phyloP scores from a whole-genome alignment of 2,329 filamentous ascomycete species.

The Parastagonospora avenae region DNA sequence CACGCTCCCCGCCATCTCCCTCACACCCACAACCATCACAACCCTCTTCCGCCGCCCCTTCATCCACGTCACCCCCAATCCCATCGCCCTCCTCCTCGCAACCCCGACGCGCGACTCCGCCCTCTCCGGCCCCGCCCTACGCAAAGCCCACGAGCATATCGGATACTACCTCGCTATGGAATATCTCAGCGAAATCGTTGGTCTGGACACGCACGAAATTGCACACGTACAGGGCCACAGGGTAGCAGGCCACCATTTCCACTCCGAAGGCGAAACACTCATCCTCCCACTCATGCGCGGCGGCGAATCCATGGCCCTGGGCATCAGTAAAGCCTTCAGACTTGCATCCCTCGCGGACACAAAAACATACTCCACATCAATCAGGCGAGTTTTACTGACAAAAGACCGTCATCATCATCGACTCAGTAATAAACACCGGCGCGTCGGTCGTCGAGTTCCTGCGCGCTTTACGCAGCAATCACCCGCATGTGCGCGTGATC shows the following conservation, averaged over 20 bases:
- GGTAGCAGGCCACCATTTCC: constrained; percentile 55
- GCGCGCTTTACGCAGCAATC: constrained; percentile 50
- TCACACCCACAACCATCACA: constrained; percentile 30
- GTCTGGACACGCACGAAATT: constrained; percentile 57
- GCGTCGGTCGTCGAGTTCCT: constrained; percentile 57
- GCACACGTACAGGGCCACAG: constrained; percentile 57
- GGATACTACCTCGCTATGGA: constrained; percentile 62
- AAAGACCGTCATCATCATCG: constrained; percentile 65
- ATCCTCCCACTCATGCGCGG: constrained; percentile 68
- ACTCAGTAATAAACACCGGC: constrained; percentile 66
- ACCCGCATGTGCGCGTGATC: constrained; percentile 54
- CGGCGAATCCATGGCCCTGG: constrained; percentile 66
- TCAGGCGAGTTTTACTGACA: constrained; percentile 40
- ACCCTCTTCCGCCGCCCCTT: constrained; percentile 22
- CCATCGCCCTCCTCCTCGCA: constrained; percentile 57
- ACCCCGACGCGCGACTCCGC: constrained; percentile 59
- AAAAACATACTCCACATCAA: constrained; percentile 47
- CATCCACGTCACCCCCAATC: constrained; percentile 52
- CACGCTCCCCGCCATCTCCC: constrained; percentile 50
- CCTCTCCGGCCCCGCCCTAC: constrained; percentile 53
- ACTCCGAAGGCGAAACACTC: constrained; percentile 54
- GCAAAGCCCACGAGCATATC: constrained; percentile 55
- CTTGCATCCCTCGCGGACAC: constrained; percentile 59
- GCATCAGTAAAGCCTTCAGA: constrained; percentile 60
- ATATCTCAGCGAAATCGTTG: constrained; percentile 55